Evolutionary conservation across 164 flowering plant species (phyloP).

Genomic region (Cinnamomum chago): DNA sequence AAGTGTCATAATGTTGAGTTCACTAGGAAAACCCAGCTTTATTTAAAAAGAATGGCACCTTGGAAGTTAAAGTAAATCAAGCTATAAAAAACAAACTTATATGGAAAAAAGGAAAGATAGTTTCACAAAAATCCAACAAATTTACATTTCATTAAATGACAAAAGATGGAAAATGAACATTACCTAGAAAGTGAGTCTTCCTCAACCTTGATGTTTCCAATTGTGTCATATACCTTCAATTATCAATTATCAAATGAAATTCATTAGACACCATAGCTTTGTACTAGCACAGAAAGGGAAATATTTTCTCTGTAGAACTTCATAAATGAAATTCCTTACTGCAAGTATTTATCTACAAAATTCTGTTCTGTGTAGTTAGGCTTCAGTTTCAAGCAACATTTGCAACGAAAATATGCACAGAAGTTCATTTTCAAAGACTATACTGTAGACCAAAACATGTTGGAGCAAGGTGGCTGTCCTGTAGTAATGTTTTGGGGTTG

Average conservation of each 20-base stretch:
- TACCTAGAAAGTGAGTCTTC: slow-evolving; percentile 66
- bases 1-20: not conserved
- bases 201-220: slow-evolving; percentile 61
- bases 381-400: not conserved
- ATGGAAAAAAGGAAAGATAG: too few relatives aligned
- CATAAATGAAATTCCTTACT: not conserved
- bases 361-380: not conserved
- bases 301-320: not conserved
- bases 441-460: too few relatives aligned
- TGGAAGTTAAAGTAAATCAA: not conserved
- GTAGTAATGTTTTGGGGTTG: too few relatives aligned
- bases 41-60: not conserved
- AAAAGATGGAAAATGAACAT: not conserved
- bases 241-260: slow-evolving; percentile 17
- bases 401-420: not conserved
- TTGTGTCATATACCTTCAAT: slow-evolving; percentile 81
- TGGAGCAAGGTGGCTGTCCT: too few relatives aligned
- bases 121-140: too few relatives aligned
- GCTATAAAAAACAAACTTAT: not conserved
- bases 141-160: too few relatives aligned
- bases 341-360: not conserved
- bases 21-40: not conserved
- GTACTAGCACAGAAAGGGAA: not conserved
- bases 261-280: slow-evolving; percentile 4
- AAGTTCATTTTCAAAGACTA: not conserved